Percentiles rank a stretch among this genome's conserved stretches.
Conservation (phyloP, 371 early-diverging fungal genomes). For the Mucor saturninus region DNA sequence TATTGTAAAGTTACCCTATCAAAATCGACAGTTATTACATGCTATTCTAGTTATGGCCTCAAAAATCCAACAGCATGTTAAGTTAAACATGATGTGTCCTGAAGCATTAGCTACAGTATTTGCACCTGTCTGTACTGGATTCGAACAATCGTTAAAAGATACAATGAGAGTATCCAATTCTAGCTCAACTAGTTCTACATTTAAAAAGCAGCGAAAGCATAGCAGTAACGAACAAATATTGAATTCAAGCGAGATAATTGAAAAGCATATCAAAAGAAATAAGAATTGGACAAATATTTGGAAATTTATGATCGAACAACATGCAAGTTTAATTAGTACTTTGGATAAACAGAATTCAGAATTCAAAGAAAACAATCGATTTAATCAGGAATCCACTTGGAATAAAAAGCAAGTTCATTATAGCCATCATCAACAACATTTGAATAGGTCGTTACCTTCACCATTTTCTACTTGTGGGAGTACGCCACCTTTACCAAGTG, state of each 20-base stretch:
- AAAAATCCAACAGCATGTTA: conserved; percentile 30
- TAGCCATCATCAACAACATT: not conserved
- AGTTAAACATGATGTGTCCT: conserved; percentile 45
- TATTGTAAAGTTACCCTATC: conserved; percentile 34
- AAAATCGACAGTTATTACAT: conserved; percentile 43
- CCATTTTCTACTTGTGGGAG: conserved; percentile 19
- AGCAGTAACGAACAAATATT: not conserved
- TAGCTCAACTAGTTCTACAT: conserved; percentile 11
- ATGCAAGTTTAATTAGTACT: conserved; percentile 22
- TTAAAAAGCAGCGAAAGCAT: conserved; percentile 9
- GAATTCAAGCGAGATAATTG: conserved; percentile 22
- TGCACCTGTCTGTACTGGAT: conserved; percentile 50
- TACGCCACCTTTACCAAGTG: conserved; percentile 4
- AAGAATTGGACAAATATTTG: conserved; percentile 49
- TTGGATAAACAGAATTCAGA: conserved; percentile 17
- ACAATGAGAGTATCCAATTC: conserved; percentile 2
- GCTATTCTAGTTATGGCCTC: conserved; percentile 37
- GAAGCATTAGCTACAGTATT: conserved; percentile 52
- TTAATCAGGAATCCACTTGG: conserved; percentile 11
- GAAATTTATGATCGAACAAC: conserved; percentile 48
- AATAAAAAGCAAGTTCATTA: conserved; percentile 14
- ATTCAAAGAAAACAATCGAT: not conserved
- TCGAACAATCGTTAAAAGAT: conserved; percentile 38
- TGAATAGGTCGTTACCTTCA: conserved; percentile 24
- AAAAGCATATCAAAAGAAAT: conserved; percentile 34